phyloP scores from a whole-genome alignment of 352 stramenopile genomes.

The Globisporangium takayamanum region DNA sequence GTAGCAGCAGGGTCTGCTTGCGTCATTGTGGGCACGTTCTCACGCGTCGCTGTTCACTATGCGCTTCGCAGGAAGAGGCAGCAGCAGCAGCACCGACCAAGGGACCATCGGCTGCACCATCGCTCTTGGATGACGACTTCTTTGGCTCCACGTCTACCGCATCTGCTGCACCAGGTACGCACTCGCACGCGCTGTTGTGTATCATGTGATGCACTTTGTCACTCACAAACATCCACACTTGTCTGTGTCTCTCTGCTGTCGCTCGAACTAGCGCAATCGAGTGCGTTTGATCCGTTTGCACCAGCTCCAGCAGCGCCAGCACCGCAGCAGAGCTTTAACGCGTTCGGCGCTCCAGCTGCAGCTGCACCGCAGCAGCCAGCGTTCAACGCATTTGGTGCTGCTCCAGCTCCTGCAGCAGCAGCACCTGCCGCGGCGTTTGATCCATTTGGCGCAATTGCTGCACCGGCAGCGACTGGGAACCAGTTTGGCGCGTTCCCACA shows the following conservation, averaged over 20 bases:
- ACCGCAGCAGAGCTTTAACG: conserved; percentile 28
- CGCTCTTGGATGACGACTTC: conserved; percentile 73
- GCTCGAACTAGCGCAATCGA: conserved; percentile 16
- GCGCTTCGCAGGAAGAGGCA: conserved; percentile 19
- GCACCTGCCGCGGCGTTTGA: conserved; percentile 42
- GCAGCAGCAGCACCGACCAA: conserved; percentile 31
- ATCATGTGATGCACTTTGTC: no score
- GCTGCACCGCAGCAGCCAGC: conserved; percentile 26
- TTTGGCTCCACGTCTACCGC: conserved; percentile 33
- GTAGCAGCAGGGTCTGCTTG: neutral
- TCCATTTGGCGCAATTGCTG: conserved; percentile 39
- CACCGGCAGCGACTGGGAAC: conserved; percentile 17
- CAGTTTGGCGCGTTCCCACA: conserved; percentile 41
- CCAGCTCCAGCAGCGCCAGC: conserved; percentile 21
- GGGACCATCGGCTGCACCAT: conserved; percentile 52
- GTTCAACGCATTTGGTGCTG: conserved; percentile 50
- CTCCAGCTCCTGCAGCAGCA: conserved; percentile 31
- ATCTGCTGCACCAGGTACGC: conserved; percentile 4
- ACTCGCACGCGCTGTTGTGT: conserved; percentile 21
- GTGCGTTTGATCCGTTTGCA: conserved; percentile 69
- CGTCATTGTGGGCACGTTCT: neutral
- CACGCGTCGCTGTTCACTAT: conserved; percentile 1
- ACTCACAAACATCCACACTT: neutral
- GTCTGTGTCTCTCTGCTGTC: neutral
- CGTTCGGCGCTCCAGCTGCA: conserved; percentile 29